Base-by-base conservation (phyloP, 768 basidiomycete species). In the Boletus rubescentipes region DNA sequence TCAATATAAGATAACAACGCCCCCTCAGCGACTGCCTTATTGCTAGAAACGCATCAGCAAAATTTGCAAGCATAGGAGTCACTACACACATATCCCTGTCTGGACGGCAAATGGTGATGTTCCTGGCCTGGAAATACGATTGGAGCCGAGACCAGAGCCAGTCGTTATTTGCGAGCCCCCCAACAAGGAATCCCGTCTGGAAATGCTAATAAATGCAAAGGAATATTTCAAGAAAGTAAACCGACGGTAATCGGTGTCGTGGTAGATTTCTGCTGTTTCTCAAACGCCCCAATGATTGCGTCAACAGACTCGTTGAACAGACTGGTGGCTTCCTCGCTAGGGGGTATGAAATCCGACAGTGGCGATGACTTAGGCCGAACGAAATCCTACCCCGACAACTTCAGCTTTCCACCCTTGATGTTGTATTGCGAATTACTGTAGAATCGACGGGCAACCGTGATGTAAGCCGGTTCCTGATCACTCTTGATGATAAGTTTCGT, bases 171-270 rank as follows among this genome's bases (percentile, higher is more conserved):
- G 49, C 47, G 1, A 59, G 26, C 1, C 57, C 61, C 1, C 61
- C 61, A 7, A 62, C 46, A n/a, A 62, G 31, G 10, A 62, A 59
- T 9, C 35, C 61, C 26, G 8, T 44, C 61, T 62, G 18, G 18
- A 39, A 31, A 15, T 12, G 37, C 12, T 4, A 21, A 16, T 46
- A 8, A 38, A 23, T 31, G 11, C 1, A 14, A 18, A 11, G 12
- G 6, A 7, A 8, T 18, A 35, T n/a, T 36, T 23, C 16, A 6
- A 26, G 11, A 34, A 37, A 0, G 29, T 12, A 20, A 43, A 18
- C 58, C 0, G 11, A 61, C 59, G 0, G 49, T 48, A 5, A 61
- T 55, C 2, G 37, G 39, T 2, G 11, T 35, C 5, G n/a, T 46
- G 1, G 39, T 30, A 29, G 9, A 44, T 32, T 49, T 44, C n/a